Conservation (phyloP, 345 rosid species). For the Pistacia atlantica region DNA sequence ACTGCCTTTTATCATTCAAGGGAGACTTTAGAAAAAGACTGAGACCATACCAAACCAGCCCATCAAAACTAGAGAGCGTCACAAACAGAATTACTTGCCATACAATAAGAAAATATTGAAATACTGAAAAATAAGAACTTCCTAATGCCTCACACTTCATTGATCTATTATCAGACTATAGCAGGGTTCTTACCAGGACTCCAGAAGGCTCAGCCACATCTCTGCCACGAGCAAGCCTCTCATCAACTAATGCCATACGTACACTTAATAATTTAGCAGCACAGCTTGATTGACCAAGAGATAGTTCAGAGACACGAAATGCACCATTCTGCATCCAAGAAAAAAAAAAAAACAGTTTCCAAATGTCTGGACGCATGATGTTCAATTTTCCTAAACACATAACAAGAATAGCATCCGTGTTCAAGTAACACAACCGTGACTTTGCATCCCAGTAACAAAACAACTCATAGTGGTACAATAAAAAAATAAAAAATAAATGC, state of each 20-base stretch:
- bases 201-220: slow-evolving; percentile 51
- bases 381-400: background rate
- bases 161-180: background rate
- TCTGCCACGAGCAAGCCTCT: slow-evolving; percentile 50
- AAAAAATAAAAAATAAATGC: background rate
- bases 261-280: slow-evolving; percentile 25
- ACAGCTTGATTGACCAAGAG: slow-evolving; percentile 24
- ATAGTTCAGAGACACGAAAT: slow-evolving; percentile 31
- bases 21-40: background rate
- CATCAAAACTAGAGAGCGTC: background rate
- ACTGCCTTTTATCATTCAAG: background rate
- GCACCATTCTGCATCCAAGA: slow-evolving; percentile 41
- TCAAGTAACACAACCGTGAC: background rate
- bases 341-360: background rate
- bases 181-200: slow-evolving; percentile 47
- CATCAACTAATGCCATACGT: slow-evolving; percentile 72
- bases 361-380: background rate
- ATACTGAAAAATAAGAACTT: background rate
- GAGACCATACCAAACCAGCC: background rate
- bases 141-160: background rate
- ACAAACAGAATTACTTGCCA: too few species aligned
- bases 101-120: too few species aligned
- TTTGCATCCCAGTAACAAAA: background rate
- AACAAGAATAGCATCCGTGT: background rate
- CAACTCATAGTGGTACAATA: background rate